Base-by-base conservation (phyloP, 1,139 yeast genomes). In the Pichia sp. region DNA sequence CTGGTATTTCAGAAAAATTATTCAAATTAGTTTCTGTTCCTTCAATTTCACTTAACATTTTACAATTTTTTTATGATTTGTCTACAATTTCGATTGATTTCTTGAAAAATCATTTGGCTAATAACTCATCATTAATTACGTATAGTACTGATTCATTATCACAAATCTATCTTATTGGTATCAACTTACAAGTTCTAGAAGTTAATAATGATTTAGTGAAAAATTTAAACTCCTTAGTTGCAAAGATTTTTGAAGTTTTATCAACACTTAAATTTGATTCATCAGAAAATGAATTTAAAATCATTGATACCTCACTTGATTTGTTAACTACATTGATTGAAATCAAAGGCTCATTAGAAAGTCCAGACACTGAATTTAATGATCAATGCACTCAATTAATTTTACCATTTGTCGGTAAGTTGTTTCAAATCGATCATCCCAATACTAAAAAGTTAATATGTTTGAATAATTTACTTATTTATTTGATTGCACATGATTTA, bases 321-420 rank as follows among this genome's bases (percentile, higher is more conserved):
- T 68, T 91, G 39, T 73, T 87, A 36, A 82, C 96, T 1, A 84
- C 93, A 1, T 72, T 84, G 9, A 78, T 87, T 60, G 97, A 91
- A 65, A 83, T 50, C 73, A 70, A 56, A 45, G 73, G 70, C 29
- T 65, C 66, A 31, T 54, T 51, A 18, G 27, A 47, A 18, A 46
- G 46, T 16, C 48, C 52, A 29, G 41, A 53, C 16, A 53, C 50
- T n/a, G 43, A 50, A 8, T 43, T 51, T 19, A 56, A 57, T 45
- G 53, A 41, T n/a, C 47, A 57, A 18, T 57, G 61, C 38, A 46
- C 47, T 3, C 39, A 52, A 10, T 51, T 53, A 6, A 46, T 67
- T 2, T 42, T 56, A 5, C 60, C 63, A 27, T 64, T 73, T 27
- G 62, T 77, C 25, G 57, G 66, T 29, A 74, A 71, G 54, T 65